phyloP scores from a whole-genome alignment of 2,329 filamentous ascomycete genomes.

The Aureobasidium mangrovei region DNA sequence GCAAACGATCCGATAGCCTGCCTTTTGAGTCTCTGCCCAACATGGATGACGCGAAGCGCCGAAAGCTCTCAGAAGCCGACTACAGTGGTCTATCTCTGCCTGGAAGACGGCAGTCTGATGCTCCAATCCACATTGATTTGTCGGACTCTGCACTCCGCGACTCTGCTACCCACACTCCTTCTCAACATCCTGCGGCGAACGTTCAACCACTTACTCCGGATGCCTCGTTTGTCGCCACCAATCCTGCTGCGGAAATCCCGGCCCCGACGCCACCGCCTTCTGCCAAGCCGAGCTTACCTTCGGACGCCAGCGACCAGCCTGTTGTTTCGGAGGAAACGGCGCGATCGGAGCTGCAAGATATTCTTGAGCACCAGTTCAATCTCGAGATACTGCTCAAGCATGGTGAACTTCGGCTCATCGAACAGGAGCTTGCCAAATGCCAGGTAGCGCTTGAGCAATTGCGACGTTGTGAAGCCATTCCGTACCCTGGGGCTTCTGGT shows the following conservation, averaged over 20 bases:
- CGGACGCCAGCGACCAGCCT: neutral
- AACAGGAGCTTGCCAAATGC: conserved; percentile 93
- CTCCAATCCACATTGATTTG: neutral
- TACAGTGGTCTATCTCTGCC: neutral
- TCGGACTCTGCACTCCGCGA: neutral
- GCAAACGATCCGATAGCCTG: conserved; percentile 46
- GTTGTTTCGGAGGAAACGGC: conserved; percentile 13
- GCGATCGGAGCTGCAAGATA: conserved; percentile 53
- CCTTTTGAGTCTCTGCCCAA: conserved; percentile 25
- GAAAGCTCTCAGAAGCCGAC: conserved; percentile 21
- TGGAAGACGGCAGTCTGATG: neutral
- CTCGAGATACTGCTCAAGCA: conserved; percentile 91
- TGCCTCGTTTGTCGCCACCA: neutral
- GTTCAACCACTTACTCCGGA: neutral
- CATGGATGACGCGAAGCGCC: conserved; percentile 22
- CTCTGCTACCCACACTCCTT: neutral
- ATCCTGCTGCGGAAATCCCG: neutral
- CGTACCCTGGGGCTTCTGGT: conserved; percentile 66
- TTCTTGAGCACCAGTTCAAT: conserved; percentile 78
- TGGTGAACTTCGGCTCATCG: conserved; percentile 84
- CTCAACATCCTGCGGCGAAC: neutral
- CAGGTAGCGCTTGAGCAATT: conserved; percentile 89
- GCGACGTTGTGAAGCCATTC: conserved; percentile 83
- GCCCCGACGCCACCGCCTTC: neutral
- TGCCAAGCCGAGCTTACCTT: neutral